Evolutionary conservation across 2,329 filamentous ascomycete genomes (phyloP), one percentile per base, ranked within the genome.

Genomic region (Lasiodiplodia gonubiensis): DNA sequence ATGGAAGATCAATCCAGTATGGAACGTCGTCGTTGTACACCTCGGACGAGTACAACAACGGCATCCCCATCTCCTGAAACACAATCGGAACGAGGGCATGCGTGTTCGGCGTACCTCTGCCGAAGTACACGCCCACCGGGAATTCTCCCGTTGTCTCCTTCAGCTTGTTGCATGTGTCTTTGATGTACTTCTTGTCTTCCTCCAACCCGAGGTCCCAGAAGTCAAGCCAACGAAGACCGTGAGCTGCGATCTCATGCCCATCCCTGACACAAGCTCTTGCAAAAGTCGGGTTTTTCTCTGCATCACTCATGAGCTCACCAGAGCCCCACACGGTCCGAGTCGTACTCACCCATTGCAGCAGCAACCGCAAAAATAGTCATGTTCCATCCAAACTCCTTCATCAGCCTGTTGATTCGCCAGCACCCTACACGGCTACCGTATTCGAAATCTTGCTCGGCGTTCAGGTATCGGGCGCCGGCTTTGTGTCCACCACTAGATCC

Each of bases 351-450:
- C 70, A 82, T 74, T 1, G 80, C 80, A 21, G 76, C 71, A 0
- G 77, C 79, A 7, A 82, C 75, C 1, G 80, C 80, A 67, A 78
- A 82, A 1, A 80, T 75, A 0, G 80, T 83, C 67, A 82, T 80
- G 59, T 77, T 77, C 79, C 78, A 80, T 6, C 77, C 77, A 49
- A 78, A 79, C 67, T 81, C 79, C 66, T 78, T 77, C 71, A 82
- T 81, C 2, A 83, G 71, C 3, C 78, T 74, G 68, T 80, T 75
- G 6, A 82, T 70, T 16, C 80, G 72, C 80, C 80, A 82, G 6
- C 78, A 75, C 4, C 77, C 77, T 2, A 74, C 71, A 12, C 78
- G 71, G 18, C 71, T 73, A 27, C 78, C 76, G 60, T 78, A 78
- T 57, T 80, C 79, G 64, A 80, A 80, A 70, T 74, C 71, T 18